A percentile compares a stretch with the other conserved stretches of the same genome.
These are phyloP conservation scores for Teratosphaeria gauchensis DNA, from an alignment of 2,329 filamentous ascomycete species.

Conservation along the genomic window DNA sequence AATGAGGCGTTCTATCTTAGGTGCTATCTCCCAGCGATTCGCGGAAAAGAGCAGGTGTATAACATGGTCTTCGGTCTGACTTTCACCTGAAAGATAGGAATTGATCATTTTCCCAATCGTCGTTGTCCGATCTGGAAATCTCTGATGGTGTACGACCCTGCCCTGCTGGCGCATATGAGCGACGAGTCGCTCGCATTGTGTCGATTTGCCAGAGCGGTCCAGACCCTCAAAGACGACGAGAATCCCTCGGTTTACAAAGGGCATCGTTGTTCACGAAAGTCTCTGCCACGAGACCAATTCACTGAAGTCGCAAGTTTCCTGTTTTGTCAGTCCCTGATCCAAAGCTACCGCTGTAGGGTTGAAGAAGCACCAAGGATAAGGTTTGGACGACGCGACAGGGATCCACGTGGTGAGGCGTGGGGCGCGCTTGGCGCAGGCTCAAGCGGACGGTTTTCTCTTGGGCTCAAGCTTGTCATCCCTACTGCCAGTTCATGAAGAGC, in stretches of 20 bases:
- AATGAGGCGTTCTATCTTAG: slow-evolving; percentile 38
- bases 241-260: slow-evolving; percentile 42
- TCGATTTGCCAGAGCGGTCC: slow-evolving; percentile 85
- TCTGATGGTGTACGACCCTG: slow-evolving; percentile 46
- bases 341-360: not conserved
- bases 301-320: not conserved
- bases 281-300: not conserved
- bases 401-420: not conserved
- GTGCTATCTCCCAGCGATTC: slow-evolving; percentile 70
- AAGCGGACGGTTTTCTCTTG: too few relatives aligned
- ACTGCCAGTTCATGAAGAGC: not conserved
- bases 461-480: not conserved
- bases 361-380: not conserved
- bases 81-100: slow-evolving; percentile 53
- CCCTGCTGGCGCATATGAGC: slow-evolving; percentile 43
- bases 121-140: slow-evolving; percentile 71
- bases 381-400: not conserved
- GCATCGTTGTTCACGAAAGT: not conserved
- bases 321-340: not conserved
- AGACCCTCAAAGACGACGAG: slow-evolving; percentile 81
- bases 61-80: slow-evolving; percentile 67
- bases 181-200: slow-evolving; percentile 65
- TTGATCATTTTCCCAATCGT: slow-evolving; percentile 83
- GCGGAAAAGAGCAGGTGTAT: slow-evolving; percentile 87
- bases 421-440: not conserved